These are phyloP conservation scores for Tieghemiomyces parasiticus DNA, from an alignment of 192 early-diverging fungal genomes.

Conservation along the genomic window DNA sequence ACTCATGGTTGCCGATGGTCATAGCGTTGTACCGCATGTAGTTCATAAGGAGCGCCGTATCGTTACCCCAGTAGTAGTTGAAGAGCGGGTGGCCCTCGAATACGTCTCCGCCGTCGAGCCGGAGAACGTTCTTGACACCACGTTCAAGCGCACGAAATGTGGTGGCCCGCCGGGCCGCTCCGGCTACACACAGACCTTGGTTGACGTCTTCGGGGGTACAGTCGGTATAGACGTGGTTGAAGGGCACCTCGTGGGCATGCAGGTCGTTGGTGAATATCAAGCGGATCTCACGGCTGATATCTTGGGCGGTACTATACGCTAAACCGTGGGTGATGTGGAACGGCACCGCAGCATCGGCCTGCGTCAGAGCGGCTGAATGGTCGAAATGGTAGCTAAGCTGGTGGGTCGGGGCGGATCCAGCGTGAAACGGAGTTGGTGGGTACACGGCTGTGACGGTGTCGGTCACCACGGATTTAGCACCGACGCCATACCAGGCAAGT, in stretches of 20 bases:
- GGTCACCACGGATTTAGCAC: too few species aligned
- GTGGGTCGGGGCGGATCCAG: too few species aligned
- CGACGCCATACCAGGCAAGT: too few species aligned
- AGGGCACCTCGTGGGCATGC: slow-evolving; percentile 30
- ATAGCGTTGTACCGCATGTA: slow-evolving; percentile 39
- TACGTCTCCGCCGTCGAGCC: slow-evolving; percentile 63
- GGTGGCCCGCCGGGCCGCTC: slow-evolving; percentile 42
- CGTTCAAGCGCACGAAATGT: slow-evolving; percentile 34
- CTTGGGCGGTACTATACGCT: too few species aligned
- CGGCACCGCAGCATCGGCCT: too few species aligned
- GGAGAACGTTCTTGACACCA: slow-evolving; percentile 29
- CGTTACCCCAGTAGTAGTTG: slow-evolving; percentile 44
- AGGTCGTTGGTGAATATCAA: slow-evolving; percentile 39
- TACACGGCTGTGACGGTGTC: too few species aligned
- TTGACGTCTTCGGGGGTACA: slow-evolving; percentile 24
- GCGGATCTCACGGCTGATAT: slow-evolving; percentile 16
- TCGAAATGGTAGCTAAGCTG: neutral
- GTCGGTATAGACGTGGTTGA: slow-evolving; percentile 29
- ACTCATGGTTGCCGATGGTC: slow-evolving; percentile 58
- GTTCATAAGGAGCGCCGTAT: slow-evolving; percentile 43
- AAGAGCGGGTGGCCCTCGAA: slow-evolving; percentile 44
- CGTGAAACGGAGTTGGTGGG: too few species aligned
- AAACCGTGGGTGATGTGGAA: too few species aligned
- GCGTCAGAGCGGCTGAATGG: too few species aligned
- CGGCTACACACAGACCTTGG: slow-evolving; percentile 30